Evolutionary conservation across 768 basidiomycete genomes (phyloP), one percentile per base, ranked within the genome.

Genomic region (Boletus sp.): DNA sequence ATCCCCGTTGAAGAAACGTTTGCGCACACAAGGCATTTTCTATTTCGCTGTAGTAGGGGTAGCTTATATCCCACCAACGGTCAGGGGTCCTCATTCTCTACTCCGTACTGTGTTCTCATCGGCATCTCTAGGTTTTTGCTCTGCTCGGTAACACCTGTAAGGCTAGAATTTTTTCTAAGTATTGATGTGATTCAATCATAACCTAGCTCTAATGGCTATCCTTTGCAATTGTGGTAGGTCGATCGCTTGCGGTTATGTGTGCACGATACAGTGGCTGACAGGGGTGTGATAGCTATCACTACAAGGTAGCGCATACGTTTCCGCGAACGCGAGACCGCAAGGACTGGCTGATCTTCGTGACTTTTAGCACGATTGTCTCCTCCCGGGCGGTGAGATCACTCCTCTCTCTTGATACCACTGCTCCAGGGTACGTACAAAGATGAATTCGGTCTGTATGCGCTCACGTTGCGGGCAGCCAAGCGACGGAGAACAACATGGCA

Each of bases 11-110:
- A 55, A 29, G 44, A 68, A 30, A 11, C 57, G 53, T n/a, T 36
- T 70, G 15, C 36, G 35, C 24, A 10, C 36, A 6, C 70, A 70
- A 36, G 68, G 64, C n/a, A 50, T 61, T 4, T 8, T 57, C 2
- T 64, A 68, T 47, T 57, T 60, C 37, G 57, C 46, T 14, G 29
- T 63, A 4, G 59, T 56, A 7, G 55, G 56, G 3, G 10, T 64
- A 10, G 44, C 49, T 1, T 68, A 64, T 29, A 46, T 72, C 24
- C 59, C 55, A 0, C 35, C 57, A 2, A 15, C n/a, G 63, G 65
- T 66, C 1, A 4, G 54, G 17, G 5, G 2, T 33, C 24, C 18
- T n/a, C n/a, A 1, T 15, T 18, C 28, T 41, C 7, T n/a, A n/a
- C n/a, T 5, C 11, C 10, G 4, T 18, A 14, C 10, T 29, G 12